phyloP scores from a whole-genome alignment of 1,139 yeast genomes.

The Scheffersomyces insectosa region DNA sequence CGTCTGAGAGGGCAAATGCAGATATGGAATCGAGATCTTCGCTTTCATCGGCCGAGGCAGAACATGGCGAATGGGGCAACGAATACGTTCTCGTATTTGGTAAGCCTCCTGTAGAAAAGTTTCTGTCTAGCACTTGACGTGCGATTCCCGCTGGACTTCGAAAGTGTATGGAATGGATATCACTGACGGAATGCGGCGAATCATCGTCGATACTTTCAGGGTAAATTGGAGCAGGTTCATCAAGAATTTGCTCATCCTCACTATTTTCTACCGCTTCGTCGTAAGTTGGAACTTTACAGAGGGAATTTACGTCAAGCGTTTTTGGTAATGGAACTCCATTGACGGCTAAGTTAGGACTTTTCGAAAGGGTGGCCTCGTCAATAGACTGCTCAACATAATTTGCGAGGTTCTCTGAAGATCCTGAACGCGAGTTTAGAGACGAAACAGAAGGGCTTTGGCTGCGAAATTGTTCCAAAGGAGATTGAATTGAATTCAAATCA shows the following conservation, averaged over 20 bases:
- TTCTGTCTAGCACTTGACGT: not conserved
- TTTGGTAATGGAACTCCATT: not conserved
- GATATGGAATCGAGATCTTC: not conserved
- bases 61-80: not conserved
- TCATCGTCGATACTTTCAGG: not conserved
- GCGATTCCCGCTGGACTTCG: not conserved
- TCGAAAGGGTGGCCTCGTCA: not conserved
- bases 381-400: conserved; percentile 27
- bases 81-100: not conserved
- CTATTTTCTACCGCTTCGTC: conserved; percentile 36
- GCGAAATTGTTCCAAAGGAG: conserved; percentile 42
- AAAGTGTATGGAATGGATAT: not conserved
- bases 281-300: conserved; percentile 38
- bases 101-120: not conserved
- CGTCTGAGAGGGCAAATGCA: not conserved
- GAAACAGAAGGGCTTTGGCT: conserved; percentile 18
- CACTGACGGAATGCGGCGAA: not conserved
- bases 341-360: not conserved
- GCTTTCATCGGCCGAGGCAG: not conserved
- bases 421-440: conserved; percentile 19
- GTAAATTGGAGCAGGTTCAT: conserved; percentile 38
- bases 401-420: conserved; percentile 18
- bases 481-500: conserved; percentile 36
- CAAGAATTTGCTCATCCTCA: conserved; percentile 19
- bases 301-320: conserved; percentile 20